Evolutionary conservation across 129 eudicot genomes (phyloP).

Genomic region (Artemisia annua): DNA sequence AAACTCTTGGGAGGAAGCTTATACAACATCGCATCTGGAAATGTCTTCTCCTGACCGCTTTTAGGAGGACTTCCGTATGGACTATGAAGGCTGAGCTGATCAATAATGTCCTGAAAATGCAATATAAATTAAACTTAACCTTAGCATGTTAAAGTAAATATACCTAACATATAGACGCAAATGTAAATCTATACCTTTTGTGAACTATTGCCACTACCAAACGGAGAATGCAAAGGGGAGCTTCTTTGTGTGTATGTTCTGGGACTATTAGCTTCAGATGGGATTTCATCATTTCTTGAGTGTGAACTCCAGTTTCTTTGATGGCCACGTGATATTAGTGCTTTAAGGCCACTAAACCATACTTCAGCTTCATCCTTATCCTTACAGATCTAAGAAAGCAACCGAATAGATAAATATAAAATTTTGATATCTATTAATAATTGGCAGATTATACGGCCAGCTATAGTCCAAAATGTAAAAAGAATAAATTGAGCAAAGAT

Average conservation of each 20-base stretch:
- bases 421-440: conserved; percentile 21
- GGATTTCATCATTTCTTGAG: conserved; percentile 86
- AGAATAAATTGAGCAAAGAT: conserved; percentile 12
- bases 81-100: conserved; percentile 68
- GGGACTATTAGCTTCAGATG: conserved; percentile 94
- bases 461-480: conserved; percentile 22
- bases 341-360: conserved; percentile 90
- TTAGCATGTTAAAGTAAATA: conserved; percentile 14
- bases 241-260: conserved; percentile 81
- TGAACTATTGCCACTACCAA: conserved; percentile 68
- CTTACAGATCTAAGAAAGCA: conserved; percentile 73
- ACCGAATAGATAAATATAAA: conserved; percentile 15
- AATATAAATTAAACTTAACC: conserved; percentile 17
- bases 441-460: conserved; percentile 21
- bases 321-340: conserved; percentile 66
- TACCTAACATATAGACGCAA: neutral
- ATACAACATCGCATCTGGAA: conserved; percentile 59
- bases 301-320: conserved; percentile 85
- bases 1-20: conserved; percentile 56
- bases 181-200: conserved; percentile 58
- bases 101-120: conserved; percentile 69
- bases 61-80: conserved; percentile 58
- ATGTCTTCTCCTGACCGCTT: conserved; percentile 66
- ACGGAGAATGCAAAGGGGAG: conserved; percentile 89
- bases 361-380: conserved; percentile 99